Base-by-base conservation (phyloP, 1,284 basidiomycete species). In the Dichomitus squalens region DNA sequence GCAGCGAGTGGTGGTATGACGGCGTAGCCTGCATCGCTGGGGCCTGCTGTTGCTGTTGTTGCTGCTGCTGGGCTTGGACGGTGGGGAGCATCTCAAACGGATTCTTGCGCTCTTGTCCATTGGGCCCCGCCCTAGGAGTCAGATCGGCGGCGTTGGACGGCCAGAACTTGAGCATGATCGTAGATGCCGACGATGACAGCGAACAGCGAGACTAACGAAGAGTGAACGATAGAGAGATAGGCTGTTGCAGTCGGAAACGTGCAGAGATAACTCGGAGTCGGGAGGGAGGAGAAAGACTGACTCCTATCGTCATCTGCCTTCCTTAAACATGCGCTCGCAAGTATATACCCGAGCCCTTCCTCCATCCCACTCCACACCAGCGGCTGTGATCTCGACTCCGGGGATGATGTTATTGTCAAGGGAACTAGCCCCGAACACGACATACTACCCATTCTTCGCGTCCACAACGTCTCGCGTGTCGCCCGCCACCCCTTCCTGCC, bases 111-210 rank as follows among this genome's bases (percentile, higher is more conserved):
- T 88, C 85, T 55, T 77, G 79, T 59, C 76, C 72, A 58, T 79
- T 77, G 52, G 77, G 72, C 55, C 68, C 77, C 11, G 84, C 83
- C 63, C 82, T 81, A 36, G 92, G 90, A 1, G 92, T 94, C 46
- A 88, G 81, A 73, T 91, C 88, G 65, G 87, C 87, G 62, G 85
- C 75, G 38, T 81, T 77, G 43, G 79, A 75, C 3, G 86, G 81
- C 86, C 87, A 90, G 60, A 88, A 76, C 69, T 85, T 87, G 65
- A 90, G 77, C 84, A 89, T 89, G 49, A 66, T 69, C 60, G 65
- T 18, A 23, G 21, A 27, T 12, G 34, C n/a, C 27, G 61, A 21
- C 20, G 52, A 44, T 29, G 58, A 55, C 51, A 53, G 51, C 47
- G 63, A 57, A 31, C 48, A 34, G 46, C 36, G 52, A 57, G 33